Percentiles rank a stretch among this genome's conserved stretches.
These are phyloP conservation scores for Bolboschoenoplectus hybrid DNA, from an alignment of 202 grass and related monocot genomes.

Conservation along the genomic window DNA sequence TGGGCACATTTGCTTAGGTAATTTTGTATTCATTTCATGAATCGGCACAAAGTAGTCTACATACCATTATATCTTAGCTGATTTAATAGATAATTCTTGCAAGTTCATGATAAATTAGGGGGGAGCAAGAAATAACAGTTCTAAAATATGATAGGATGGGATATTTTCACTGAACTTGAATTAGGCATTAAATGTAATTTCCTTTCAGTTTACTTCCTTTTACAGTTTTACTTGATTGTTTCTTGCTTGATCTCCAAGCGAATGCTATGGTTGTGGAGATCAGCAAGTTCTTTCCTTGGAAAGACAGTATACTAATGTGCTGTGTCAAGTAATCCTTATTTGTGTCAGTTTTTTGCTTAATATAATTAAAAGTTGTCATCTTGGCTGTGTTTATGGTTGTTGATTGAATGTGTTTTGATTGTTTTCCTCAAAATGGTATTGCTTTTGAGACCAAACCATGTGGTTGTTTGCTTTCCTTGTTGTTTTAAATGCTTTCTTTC, in stretches of 20 bases:
- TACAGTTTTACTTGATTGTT: neutral
- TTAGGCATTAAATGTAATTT: neutral
- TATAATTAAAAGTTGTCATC: conserved; percentile 16
- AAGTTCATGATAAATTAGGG: neutral
- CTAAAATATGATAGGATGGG: neutral
- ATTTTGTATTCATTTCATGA: conserved; percentile 14
- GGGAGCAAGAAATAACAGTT: neutral
- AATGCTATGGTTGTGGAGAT: conserved; percentile 29
- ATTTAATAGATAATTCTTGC: neutral
- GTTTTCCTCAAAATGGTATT: conserved; percentile 28
- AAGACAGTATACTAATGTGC: conserved; percentile 5
- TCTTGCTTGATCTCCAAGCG: conserved; percentile 7
- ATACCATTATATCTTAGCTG: neutral
- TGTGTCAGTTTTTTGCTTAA: conserved; percentile 18
- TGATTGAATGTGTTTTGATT: conserved; percentile 21
- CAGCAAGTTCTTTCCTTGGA: conserved; percentile 28
- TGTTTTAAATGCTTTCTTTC: conserved; percentile 17
- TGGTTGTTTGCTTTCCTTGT: conserved; percentile 13
- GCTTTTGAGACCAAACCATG: conserved; percentile 18
- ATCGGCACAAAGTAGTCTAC: neutral
- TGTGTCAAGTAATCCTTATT: conserved; percentile 31
- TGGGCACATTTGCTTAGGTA: conserved; percentile 97
- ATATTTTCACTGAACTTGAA: neutral
- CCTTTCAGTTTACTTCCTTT: neutral
- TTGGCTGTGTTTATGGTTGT: conserved; percentile 19